Evolutionary conservation across 2,329 filamentous ascomycete genomes (phyloP), one percentile per base, ranked within the genome.

Genomic region (Neofusicoccum ribis): DNA sequence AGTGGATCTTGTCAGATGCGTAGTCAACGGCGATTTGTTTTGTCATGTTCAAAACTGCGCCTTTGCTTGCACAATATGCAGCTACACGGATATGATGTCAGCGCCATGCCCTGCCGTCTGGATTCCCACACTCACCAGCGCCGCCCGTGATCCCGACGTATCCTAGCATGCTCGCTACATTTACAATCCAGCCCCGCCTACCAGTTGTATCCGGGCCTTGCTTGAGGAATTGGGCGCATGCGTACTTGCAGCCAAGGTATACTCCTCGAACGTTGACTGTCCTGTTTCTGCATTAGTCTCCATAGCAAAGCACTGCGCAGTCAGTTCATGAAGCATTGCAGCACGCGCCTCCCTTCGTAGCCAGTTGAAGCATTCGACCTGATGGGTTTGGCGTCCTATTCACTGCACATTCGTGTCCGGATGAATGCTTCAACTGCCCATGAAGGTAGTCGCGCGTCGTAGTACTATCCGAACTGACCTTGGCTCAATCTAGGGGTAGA

Each of bases 1-100:
- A 75, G 63, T 81, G 76, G 47, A 83, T 79, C n/a, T 73, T 70
- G 41, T 81, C 70, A 41, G 72, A 70, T 3, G 77, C 79, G 64
- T 80, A 80, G 58, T 82, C 79, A 27, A 81, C 66, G 2, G 80
- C 79, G 14, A 81, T 73, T 58, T 78, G 76, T 62, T 78, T 80
- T 3, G 82, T 83, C 56, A 85, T 73, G 43, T 78, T 73, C 7
- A 79, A 72, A 4, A 83, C 80, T 0, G 81, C 82, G 5, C 79
- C 80, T 68, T 84, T 85, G 50, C 76, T 79, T 2, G 81, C 79
- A 62, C 79, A 81, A 68, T 84, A 84, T 17, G 74, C 73, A 20
- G 54, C 54, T 59, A 23, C 12, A 34, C 39, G 14, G 20, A 20
- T 36, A 20, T 36, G 31, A 8, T 72, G 68, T 64, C 15, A 41